These are phyloP conservation scores for Camelina neglecta DNA, from an alignment of 345 rosid species.

Conservation along the genomic window DNA sequence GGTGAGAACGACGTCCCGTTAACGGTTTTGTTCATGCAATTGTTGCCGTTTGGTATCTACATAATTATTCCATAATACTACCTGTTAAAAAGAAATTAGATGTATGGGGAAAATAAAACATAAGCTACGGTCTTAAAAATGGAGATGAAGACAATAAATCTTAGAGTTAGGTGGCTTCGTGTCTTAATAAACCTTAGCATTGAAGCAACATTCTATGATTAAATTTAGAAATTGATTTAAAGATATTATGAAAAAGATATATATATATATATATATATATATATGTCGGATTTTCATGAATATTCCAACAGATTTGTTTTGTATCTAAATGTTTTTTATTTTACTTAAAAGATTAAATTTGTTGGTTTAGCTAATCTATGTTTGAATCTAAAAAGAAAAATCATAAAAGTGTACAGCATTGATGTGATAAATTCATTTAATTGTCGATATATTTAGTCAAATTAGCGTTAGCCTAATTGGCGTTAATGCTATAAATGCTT, in stretches of 20 bases:
- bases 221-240: neutral
- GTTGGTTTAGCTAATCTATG: neutral
- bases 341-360: too few species aligned
- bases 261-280: neutral
- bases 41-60: neutral
- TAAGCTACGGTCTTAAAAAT: neutral
- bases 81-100: too few species aligned
- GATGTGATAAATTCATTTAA: neutral
- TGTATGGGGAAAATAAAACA: neutral
- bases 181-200: neutral
- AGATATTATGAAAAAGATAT: neutral
- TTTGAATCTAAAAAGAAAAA: neutral
- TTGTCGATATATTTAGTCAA: neutral
- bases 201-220: neutral
- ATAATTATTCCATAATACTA: neutral
- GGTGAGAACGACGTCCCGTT: conserved; percentile 4
- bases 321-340: too few species aligned
- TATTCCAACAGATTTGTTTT: neutral
- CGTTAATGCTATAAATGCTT: conserved; percentile 1
- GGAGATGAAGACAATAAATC: neutral
- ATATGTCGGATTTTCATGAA: neutral
- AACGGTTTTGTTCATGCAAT: neutral
- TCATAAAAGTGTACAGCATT: neutral
- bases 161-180: neutral
- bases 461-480: neutral